These are phyloP conservation scores for Solanum infundibuliforme DNA, from an alignment of 257 asterid genomes.

Conservation along the genomic window DNA sequence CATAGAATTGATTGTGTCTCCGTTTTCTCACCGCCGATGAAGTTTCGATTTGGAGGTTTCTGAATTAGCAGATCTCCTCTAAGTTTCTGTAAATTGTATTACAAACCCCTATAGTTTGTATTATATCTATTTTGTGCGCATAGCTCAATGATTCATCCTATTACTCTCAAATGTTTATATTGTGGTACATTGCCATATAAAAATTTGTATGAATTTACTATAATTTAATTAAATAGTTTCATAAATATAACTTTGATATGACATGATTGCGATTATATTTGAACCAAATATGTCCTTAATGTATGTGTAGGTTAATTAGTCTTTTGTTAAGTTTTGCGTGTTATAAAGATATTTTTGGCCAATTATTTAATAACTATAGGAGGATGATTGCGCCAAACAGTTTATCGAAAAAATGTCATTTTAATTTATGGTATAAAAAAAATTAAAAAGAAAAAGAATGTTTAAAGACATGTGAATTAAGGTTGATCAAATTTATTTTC, in stretches of 20 bases:
- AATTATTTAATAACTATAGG: background rate
- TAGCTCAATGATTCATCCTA: background rate
- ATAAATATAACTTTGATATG: no score
- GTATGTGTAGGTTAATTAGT: background rate
- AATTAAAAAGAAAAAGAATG: no score
- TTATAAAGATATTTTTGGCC: background rate
- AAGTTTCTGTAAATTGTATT: background rate
- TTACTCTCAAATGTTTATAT: background rate
- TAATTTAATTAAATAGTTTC: no score
- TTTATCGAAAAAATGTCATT: background rate
- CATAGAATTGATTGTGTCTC: background rate
- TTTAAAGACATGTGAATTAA: background rate
- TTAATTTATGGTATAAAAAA: no score
- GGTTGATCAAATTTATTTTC: background rate
- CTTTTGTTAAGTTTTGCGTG: background rate
- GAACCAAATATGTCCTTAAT: background rate
- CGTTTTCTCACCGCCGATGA: background rate
- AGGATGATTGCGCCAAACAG: fast-evolving
- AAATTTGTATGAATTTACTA: background rate
- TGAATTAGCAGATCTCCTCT: background rate
- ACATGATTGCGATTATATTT: no score
- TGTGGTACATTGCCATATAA: no score
- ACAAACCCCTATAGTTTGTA: background rate
- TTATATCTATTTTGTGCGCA: background rate
- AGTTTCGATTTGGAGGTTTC: background rate